These are phyloP conservation scores for Cladosporium phlei DNA, from an alignment of 2,329 filamentous ascomycete genomes.

Conservation along the genomic window DNA sequence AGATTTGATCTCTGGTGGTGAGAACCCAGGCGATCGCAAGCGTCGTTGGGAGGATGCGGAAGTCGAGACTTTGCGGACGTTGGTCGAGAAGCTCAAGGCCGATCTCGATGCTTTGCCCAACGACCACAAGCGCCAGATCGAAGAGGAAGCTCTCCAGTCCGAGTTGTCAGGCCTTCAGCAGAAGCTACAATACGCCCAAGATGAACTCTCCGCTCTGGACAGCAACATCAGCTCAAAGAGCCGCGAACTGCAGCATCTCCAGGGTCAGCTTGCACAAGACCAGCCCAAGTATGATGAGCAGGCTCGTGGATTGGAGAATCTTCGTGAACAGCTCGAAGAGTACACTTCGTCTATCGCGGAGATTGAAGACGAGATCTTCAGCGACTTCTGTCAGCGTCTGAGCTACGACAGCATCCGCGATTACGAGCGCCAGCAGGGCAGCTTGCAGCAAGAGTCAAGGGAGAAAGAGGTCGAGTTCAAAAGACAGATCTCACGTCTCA, in stretches of 20 bases:
- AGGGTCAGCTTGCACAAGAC: conserved; percentile 68
- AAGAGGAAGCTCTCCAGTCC: conserved; percentile 75
- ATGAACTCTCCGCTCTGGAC: conserved; percentile 72
- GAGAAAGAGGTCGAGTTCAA: conserved; percentile 84
- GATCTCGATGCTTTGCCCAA: conserved; percentile 78
- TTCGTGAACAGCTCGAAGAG: conserved; percentile 52
- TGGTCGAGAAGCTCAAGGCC: conserved; percentile 68
- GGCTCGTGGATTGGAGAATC: conserved; percentile 60
- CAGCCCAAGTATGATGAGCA: conserved; percentile 75
- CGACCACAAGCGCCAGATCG: conserved; percentile 66
- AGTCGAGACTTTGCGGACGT: conserved; percentile 74
- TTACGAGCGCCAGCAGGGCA: conserved; percentile 90
- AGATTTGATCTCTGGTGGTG: conserved; percentile 92
- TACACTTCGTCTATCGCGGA: conserved; percentile 64
- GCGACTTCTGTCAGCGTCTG: conserved; percentile 75
- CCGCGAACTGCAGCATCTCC: conserved; percentile 70
- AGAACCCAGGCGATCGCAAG: conserved; percentile 68
- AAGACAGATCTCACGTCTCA: conserved; percentile 63
- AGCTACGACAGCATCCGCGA: conserved; percentile 86
- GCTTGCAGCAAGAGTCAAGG: conserved; percentile 81
- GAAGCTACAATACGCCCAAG: conserved; percentile 63
- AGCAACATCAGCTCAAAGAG: conserved; percentile 81
- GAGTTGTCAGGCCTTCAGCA: conserved; percentile 78
- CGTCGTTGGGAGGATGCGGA: conserved; percentile 81
- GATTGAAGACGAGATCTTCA: conserved; percentile 86